A percentile compares a stretch with the other conserved stretches of the same genome.
Conservation (phyloP, 192 early-diverging fungal genomes). For the Physocladia obscura region DNA sequence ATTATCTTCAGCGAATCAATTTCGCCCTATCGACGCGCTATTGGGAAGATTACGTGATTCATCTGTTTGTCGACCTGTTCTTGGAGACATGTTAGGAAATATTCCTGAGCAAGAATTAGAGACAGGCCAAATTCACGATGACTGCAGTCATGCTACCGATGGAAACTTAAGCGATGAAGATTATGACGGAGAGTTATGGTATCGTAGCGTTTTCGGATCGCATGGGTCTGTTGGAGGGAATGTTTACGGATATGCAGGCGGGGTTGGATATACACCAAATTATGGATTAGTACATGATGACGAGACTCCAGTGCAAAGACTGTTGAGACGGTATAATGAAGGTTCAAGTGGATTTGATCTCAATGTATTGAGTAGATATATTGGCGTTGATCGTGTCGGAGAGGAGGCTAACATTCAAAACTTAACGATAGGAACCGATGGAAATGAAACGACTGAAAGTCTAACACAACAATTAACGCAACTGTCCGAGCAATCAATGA, state of each 20-base stretch:
- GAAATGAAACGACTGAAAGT: background rate
- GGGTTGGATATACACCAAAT: background rate
- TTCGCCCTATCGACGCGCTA: background rate
- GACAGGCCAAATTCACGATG: background rate
- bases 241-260: background rate
- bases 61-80: background rate
- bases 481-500: slow-evolving; percentile 12
- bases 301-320: slow-evolving; percentile 22
- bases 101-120: background rate
- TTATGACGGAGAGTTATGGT: slow-evolving; percentile 16
- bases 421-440: background rate
- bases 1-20: too few species aligned
- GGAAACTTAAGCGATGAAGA: background rate
- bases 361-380: slow-evolving; percentile 5
- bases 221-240: background rate
- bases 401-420: background rate
- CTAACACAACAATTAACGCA: background rate
- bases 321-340: slow-evolving; percentile 20
- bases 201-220: slow-evolving; percentile 12
- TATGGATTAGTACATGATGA: background rate
- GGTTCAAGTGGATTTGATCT: slow-evolving; percentile 15
- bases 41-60: background rate
- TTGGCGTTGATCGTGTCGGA: background rate
- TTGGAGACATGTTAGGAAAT: background rate
- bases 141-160: background rate